Evolutionary conservation across 768 basidiomycete species (phyloP), one percentile per base, ranked within the genome.

Genomic region (Boletellus ananiceps): DNA sequence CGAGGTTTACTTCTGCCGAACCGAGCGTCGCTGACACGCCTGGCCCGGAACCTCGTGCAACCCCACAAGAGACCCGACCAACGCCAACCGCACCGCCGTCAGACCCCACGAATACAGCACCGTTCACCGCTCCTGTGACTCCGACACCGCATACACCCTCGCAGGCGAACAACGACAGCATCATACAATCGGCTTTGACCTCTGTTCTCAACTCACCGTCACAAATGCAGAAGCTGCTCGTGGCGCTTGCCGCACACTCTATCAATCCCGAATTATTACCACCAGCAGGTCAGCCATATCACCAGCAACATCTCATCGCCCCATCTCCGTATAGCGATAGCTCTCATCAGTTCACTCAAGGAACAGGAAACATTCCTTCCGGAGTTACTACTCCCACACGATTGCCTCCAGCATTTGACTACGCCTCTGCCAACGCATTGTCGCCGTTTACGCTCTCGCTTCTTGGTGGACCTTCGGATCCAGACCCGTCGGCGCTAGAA

Each of bases 191-290:
- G 9, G 70, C 79, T 8, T 67, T 84, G 32, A 72, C 78, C 40
- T 77, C 78, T 49, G 69, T 85, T 21, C 63, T 73, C 43, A 70
- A 58, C 36, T 72, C 78, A 0, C 81, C 82, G 0, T 57, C 63
- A 1, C 81, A 84, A 57, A 72, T 86, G 44, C 82, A 84, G 51
- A 76, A 79, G 46, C 67, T 86, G 8, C 67, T 84, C 15, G 67
- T 71, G 0, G 71, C 76, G 0, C 69, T 83, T 1, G 56, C 62
- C 52, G 44, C 62, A 12, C 64, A 59, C 41, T 54, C 62, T 1
- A 55, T 66, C 38, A 39, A 52, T 27, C 49, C 58, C 13, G 62
- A 69, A 2, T 49, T 56, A 23, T 49, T 69, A 18, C 41, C 67
- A 2, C 40, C 49, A 18, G 21, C 54, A 2, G 15, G 40, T 16